Conservation (phyloP, 768 basidiomycete genomes). For the Termitomyces sp. region DNA sequence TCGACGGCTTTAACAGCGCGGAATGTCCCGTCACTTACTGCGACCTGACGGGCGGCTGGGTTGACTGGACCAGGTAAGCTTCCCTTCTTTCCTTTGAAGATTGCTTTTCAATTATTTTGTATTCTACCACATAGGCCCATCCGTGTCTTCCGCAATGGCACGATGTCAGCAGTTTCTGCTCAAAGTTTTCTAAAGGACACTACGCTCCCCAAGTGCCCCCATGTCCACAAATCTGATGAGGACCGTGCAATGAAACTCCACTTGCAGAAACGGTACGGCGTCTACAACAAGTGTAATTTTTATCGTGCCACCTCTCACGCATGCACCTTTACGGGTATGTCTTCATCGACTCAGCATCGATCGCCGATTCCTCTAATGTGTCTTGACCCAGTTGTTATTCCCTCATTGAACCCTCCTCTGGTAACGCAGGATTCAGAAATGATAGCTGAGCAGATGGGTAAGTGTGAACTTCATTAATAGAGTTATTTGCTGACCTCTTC, state of each 20-base stretch:
- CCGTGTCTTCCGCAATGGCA: not conserved
- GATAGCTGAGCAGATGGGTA: not conserved
- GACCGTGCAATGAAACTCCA: not conserved
- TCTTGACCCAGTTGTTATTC: not conserved
- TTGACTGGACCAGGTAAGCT: not conserved
- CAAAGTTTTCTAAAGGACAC: not conserved
- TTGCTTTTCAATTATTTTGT: too few species aligned
- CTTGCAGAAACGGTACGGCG: not conserved
- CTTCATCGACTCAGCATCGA: too few species aligned
- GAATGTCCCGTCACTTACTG: not conserved
- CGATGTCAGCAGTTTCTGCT: not conserved
- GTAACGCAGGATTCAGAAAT: not conserved
- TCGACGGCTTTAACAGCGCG: not conserved
- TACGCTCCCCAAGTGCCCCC: not conserved
- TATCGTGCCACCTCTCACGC: constrained; percentile 1
- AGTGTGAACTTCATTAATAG: too few species aligned
- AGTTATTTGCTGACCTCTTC: too few species aligned
- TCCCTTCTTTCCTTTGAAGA: too few species aligned
- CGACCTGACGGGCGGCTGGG: not conserved
- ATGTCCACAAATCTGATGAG: not conserved
- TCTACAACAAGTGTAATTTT: not conserved
- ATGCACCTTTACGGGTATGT: not conserved
- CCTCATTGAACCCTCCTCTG: not conserved
- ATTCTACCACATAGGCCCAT: too few species aligned
- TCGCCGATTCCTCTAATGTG: too few species aligned